Evolutionary conservation across 768 basidiomycete species (phyloP), one percentile per base, ranked within the genome.

Genomic region (Pholiota conissans): DNA sequence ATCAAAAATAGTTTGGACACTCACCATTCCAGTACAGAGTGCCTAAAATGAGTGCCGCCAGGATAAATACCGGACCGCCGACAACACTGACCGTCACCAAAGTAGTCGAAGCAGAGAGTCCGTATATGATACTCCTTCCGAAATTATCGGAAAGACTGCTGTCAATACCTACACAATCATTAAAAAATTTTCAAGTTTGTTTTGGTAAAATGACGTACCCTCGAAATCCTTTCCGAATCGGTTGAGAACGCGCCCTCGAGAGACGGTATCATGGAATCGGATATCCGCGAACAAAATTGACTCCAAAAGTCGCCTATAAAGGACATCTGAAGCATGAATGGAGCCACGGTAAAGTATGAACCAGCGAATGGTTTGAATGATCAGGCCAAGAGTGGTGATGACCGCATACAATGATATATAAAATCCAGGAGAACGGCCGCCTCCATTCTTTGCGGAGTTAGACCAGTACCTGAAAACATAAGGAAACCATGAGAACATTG

Each of bases 61-160:
- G 49, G 20, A 93, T 64, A 69, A 95, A 96, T 1, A 86, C 84
- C 39, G 79, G 65, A 0, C 94, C 94, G 11, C 94, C 94, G 28
- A 95, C 84, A 42, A 86, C 69, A 59, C 87, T 89, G 62, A 95
- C 81, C 10, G 90, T 88, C 39, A 87, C 63, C 27, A 95, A 73
- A 1, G 90, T 93, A 0, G 90, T 90, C 11, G 76, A n/a, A 6
- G 86, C 84, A 29, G 86, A 87, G n/a, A 95, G 71, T 20, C 74
- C 83, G 65, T 89, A 88, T 47, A 87, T 81, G 37, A 89, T 71
- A 65, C 88, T 92, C 49, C 89, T 83, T 5, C 91, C 91, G 71
- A 93, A 93, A 71, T 93, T 87, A 65, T 96, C 92, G 0, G 93
- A 83, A 60, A 93, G 80, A 52, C 70, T 84, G 62, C 91, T 92